Evolutionary conservation across 2,329 filamentous ascomycete species (phyloP), one percentile per base, ranked within the genome.

Genomic region (Trichoderma oligosporum): DNA sequence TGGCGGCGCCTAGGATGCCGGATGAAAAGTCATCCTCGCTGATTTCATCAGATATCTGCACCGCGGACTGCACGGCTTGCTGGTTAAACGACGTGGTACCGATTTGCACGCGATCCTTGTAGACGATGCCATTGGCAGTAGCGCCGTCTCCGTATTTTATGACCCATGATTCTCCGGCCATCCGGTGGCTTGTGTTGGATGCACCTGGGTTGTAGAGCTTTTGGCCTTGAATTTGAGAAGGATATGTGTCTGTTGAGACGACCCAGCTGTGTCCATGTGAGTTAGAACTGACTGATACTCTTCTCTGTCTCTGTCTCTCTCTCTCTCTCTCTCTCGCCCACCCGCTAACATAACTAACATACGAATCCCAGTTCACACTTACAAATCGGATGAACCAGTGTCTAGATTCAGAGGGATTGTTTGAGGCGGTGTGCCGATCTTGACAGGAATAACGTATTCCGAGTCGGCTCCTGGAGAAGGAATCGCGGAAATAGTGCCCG

Each of bases 361-460:
- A 31, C 27, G 11, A 6, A 31, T 31, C 27, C 27, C 24, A n/a
- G 6, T 39, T 12, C 3, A 6, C 5, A 57, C 71, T 66, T 65
- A 73, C 72, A 75, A 61, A 77, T 87, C 61, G 78, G 86, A 64
- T 11, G 73, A 75, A 3, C 73, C 73, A 12, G 88, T 91, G 63
- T 91, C 88, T 60, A 91, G 80, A 67, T 89, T 86, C 60, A 91
- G 69, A 59, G 83, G 79, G 61, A 89, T 68, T 3, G 74, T 80
- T 63, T 86, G 83, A 5, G 68, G 62, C 5, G 77, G 78, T 1
- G 66, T 79, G 42, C 87, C 88, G 61, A 91, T 75, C 2, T 74
- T 77, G 45, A 91, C 82, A 0, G 85, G 82, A 56, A 81, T 78
- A 27, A 85, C 72, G 57, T 85, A 87, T 66, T 85, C 78, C 3